These are phyloP conservation scores for Xylaria sp. DNA, from an alignment of 2,329 filamentous ascomycete species.

Conservation along the genomic window DNA sequence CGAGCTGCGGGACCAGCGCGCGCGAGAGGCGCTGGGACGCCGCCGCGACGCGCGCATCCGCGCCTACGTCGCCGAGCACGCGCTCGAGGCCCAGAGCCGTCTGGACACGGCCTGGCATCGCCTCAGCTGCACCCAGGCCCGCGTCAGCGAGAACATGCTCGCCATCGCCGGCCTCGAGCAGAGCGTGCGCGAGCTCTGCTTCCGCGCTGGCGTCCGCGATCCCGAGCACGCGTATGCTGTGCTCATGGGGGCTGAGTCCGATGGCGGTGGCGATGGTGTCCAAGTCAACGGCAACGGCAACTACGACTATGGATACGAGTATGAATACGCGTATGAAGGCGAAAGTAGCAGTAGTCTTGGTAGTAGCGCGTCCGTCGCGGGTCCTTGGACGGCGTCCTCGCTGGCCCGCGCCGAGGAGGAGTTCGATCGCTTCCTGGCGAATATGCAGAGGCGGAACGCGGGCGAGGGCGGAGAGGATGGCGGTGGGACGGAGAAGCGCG, in stretches of 20 bases:
- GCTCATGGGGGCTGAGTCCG: constrained; percentile 16
- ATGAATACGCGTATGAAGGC: not conserved
- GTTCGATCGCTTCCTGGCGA: constrained; percentile 11
- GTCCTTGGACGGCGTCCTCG: constrained; percentile 21
- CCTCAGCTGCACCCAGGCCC: not conserved
- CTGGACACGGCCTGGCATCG: constrained; percentile 19
- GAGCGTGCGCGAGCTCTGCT: constrained; percentile 14
- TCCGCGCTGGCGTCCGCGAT: constrained; percentile 9
- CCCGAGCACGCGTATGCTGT: constrained; percentile 17
- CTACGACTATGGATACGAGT: not conserved
- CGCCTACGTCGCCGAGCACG: constrained; percentile 17
- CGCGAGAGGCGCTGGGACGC: not conserved
- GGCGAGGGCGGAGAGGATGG: not conserved
- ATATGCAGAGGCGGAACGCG: not conserved
- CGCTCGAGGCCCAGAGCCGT: constrained; percentile 17
- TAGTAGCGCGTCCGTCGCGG: not conserved
- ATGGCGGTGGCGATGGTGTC: not conserved
- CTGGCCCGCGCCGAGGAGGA: constrained; percentile 18
- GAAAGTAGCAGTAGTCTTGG: not conserved
- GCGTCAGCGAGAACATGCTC: not conserved
- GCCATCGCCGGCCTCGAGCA: constrained; percentile 6
- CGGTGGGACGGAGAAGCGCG: not conserved
- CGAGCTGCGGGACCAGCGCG: constrained; percentile 1
- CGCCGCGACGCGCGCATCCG: constrained; percentile 1
- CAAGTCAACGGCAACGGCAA: not conserved